Evolutionary conservation across 768 basidiomycete species (phyloP).

Genomic region (Termitomyces sp.): DNA sequence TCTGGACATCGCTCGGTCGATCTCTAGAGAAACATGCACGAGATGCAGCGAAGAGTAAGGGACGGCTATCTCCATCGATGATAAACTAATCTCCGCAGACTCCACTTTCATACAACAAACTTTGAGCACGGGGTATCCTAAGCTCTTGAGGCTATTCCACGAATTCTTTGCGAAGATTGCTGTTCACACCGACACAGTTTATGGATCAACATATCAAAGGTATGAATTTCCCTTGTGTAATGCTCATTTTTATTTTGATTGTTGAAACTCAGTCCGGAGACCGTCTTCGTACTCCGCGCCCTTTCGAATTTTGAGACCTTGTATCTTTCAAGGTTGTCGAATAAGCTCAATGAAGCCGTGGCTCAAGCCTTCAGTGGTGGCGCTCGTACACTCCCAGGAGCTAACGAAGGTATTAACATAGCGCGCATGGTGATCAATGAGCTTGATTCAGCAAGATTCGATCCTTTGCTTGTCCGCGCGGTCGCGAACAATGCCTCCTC

Average conservation of each 20-base stretch:
- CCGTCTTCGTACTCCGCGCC: constrained; percentile 81
- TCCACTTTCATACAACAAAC: constrained; percentile 92
- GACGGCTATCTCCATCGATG: background rate
- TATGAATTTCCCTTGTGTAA: constrained; percentile 22
- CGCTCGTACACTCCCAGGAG: constrained; percentile 63
- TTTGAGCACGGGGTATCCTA: constrained; percentile 81
- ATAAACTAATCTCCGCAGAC: constrained; percentile 36
- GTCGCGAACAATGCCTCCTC: constrained; percentile 73
- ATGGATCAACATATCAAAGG: constrained; percentile 84
- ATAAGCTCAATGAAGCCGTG: constrained; percentile 80
- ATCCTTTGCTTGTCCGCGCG: constrained; percentile 78
- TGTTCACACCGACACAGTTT: constrained; percentile 93
- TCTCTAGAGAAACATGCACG: constrained; percentile 80
- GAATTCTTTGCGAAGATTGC: constrained; percentile 96
- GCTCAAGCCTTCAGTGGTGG: constrained; percentile 76
- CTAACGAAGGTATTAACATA: constrained; percentile 73
- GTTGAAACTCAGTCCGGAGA: constrained; percentile 71
- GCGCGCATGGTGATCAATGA: constrained; percentile 84
- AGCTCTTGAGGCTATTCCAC: constrained; percentile 87
- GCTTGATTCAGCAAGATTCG: constrained; percentile 88
- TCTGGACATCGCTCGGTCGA: constrained; percentile 82
- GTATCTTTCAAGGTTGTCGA: constrained; percentile 84
- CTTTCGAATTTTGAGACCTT: constrained; percentile 80
- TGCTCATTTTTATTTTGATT: constrained; percentile 4
- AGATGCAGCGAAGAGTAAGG: constrained; percentile 75